Evolutionary conservation across 108 stramenopile genomes (phyloP).

Genomic region (Aurantiochytrium sp.): DNA sequence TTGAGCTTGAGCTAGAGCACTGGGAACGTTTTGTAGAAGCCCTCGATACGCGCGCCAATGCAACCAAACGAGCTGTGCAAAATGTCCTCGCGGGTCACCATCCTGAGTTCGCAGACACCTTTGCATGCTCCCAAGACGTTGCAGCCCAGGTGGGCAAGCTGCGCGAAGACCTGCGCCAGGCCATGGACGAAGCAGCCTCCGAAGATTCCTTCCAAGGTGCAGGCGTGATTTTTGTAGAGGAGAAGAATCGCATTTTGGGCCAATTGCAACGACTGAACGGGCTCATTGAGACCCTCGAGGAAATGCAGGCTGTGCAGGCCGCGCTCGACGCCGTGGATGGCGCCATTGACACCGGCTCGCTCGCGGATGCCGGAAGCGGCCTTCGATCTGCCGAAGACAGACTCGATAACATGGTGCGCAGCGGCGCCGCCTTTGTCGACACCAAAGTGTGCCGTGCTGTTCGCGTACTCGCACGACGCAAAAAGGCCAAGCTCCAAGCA

Average conservation of each 20-base stretch:
- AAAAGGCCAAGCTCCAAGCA: neutral
- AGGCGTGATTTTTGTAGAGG: neutral
- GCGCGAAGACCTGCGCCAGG: neutral
- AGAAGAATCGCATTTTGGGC: neutral
- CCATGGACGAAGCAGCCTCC: neutral
- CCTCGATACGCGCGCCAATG: neutral
- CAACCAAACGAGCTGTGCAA: neutral
- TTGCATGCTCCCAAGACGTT: constrained; percentile 11
- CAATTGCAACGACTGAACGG: neutral
- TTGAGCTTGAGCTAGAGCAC: neutral
- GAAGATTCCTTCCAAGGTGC: neutral
- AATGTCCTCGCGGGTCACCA: constrained; percentile 12
- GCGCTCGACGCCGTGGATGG: neutral
- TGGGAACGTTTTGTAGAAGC: neutral
- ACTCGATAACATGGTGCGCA: neutral
- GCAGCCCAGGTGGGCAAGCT: neutral
- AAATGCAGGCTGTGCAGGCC: neutral
- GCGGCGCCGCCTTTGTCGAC: neutral
- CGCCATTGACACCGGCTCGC: neutral
- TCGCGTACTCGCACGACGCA: neutral
- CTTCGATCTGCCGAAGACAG: neutral
- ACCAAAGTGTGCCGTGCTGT: neutral
- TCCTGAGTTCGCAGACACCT: neutral
- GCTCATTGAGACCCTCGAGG: neutral
- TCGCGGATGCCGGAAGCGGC: neutral